A percentile compares a stretch with the other conserved stretches of the same genome.
Conservation (phyloP, 495 filamentous ascomycete genomes). For the Lophiostoma macrostomum region DNA sequence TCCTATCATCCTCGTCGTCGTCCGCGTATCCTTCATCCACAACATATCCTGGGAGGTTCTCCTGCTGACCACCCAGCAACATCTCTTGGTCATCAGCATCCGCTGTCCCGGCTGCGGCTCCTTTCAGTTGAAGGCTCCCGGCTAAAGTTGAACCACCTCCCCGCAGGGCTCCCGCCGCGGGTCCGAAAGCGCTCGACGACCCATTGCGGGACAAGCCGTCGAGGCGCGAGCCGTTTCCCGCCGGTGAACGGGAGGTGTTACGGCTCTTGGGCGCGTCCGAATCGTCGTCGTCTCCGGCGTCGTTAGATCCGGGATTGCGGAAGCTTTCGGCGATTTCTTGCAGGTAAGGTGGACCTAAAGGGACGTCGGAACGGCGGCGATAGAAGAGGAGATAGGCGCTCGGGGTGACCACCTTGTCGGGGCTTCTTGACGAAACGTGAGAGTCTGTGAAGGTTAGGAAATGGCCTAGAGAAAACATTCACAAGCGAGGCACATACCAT, state of each 20-base stretch:
- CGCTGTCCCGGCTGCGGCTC: conserved; percentile 22
- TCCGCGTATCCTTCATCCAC: conserved; percentile 22
- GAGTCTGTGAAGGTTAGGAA: conserved; percentile 58
- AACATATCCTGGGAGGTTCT: background rate
- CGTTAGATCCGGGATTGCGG: conserved; percentile 42
- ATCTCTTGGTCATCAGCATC: conserved; percentile 14
- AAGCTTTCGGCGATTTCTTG: conserved; percentile 63
- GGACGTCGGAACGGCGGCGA: conserved; percentile 70
- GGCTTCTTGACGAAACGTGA: conserved; percentile 53
- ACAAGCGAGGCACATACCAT: conserved; percentile 60
- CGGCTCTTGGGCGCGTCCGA: conserved; percentile 51
- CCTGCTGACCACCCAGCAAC: background rate
- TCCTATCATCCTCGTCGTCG: conserved; percentile 8
- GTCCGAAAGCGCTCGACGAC: conserved; percentile 43
- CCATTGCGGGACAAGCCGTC: conserved; percentile 73
- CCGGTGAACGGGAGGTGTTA: conserved; percentile 46
- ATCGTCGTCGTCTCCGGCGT: conserved; percentile 46
- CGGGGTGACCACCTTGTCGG: conserved; percentile 56
- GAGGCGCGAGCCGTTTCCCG: conserved; percentile 84
- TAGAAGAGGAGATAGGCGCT: conserved; percentile 95
- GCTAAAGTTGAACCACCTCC: conserved; percentile 27
- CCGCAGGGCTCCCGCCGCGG: conserved; percentile 35
- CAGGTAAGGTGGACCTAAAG: conserved; percentile 73
- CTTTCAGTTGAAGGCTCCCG: conserved; percentile 18
- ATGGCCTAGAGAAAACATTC: background rate